Evolutionary conservation across 257 asterid genomes (phyloP), one percentile per base, ranked within the genome.

Genomic region (Lycium ferocissimum): DNA sequence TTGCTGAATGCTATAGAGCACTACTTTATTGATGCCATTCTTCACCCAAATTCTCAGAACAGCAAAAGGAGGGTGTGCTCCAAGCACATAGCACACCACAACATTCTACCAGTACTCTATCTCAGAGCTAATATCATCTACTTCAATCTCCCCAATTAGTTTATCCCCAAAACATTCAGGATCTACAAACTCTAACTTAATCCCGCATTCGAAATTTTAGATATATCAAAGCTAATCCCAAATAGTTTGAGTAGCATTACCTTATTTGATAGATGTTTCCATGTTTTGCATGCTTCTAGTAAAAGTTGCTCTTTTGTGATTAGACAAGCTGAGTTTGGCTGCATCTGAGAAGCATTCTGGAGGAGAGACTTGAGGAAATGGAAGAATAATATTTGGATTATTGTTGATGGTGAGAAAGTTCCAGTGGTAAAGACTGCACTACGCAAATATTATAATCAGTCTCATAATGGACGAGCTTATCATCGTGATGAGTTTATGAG

Each of bases 341-440:
- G 94, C 94, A 56, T 91, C 90, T 84, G 94, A 91, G 91, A 88
- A 91, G 86, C 94, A 91, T 87, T 91, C 94, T 40, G 92, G 91
- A 47, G 87, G 94, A 87, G 94, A 90, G 84, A 88, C 91, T 57
- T 88, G 10, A 88, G 92, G 87, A 91, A 91, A 85, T 91, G 94
- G 94, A 91, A 91, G 87, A 87, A 91, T 58, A 91, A 91, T 84
- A 86, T 91, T 40, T 91, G 94, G 94, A 87, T 91, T 35, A 91
- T 88, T 67, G 83, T 84, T 81, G 62, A 88, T 73, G 94, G 94
- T 71, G 92, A 91, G 87, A 91, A 91, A 83, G 91, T 91, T 58
- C 92, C 94, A 65, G 81, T 91, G 85, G 83, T 88, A 38, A 91
- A 90, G 85, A 91, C 94, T 51, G 72, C 84, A 17, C 88, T 91